Base-by-base conservation (phyloP, 169 alveolate genomes). In the Plasmodium berghei region DNA sequence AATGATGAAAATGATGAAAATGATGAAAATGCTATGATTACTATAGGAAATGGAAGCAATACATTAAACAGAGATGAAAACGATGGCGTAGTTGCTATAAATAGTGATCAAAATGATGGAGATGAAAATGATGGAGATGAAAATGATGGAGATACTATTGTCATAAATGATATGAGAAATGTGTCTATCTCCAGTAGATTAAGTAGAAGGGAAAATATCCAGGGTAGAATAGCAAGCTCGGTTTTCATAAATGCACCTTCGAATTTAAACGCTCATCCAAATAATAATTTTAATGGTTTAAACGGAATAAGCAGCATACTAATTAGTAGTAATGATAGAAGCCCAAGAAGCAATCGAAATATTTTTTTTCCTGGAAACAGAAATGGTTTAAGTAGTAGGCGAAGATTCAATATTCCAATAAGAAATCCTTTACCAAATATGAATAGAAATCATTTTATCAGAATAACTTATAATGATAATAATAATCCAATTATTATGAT, bases 391-490 rank as follows among this genome's bases (percentile, higher is more conserved):
- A 77, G 66, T 22, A 63, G 34, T 22, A 63, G 89, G 10, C 72
- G 89, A 20, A 74, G 89, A 49, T 63, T 77, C 42, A 77, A 77
- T 52, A 26, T 70, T 5, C 64, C 89, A 1, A 14, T 77, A 34
- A 77, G 89, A 64, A 77, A 55, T 55, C 9, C 77, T 5, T 58
- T 62, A 5, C n/a, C 56, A 48, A 56, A 69, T 18, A 18, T 70
- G 10, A 69, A 77, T 14, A 63, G 89, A 56, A 77, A 77, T 45
- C 63, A 77, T 45, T 77, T 77, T 64, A 77, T 77, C 69, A 77
- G 89, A 40, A 77, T 77, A 49, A 77, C 89, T 10, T 77, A 77
- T 58, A 77, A 77, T 70, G 89, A 77, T 18, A 77, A 64, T 77
- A 77, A 77, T 58, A 66, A 63, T 18, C 89, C 89, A 34, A 66